These are phyloP conservation scores for Colletotrichum tanaceti DNA, from an alignment of 2,329 filamentous ascomycete genomes.

Conservation along the genomic window DNA sequence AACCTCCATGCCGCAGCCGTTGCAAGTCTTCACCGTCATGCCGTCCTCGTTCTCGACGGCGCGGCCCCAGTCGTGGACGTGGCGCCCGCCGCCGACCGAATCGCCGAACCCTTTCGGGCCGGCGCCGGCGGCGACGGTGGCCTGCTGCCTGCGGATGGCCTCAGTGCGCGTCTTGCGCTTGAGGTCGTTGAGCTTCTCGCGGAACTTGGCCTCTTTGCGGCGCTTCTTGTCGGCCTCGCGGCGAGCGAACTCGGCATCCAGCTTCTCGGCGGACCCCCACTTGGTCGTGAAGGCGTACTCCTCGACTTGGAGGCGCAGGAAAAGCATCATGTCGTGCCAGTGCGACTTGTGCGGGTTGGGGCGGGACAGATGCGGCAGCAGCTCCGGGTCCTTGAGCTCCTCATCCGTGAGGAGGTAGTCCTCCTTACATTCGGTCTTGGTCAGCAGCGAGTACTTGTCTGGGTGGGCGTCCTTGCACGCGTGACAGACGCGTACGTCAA, in stretches of 20 bases:
- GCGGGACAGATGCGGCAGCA: constrained; percentile 87
- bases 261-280: constrained; percentile 87
- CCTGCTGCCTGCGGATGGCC: constrained; percentile 80
- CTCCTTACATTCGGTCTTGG: constrained; percentile 95
- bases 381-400: constrained; percentile 87
- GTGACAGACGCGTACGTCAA: constrained; percentile 79
- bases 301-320: constrained; percentile 92
- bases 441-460: constrained; percentile 94
- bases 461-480: constrained; percentile 89
- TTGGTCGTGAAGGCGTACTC: constrained; percentile 90
- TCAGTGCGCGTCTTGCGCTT: constrained; percentile 95
- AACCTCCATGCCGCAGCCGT: constrained; percentile 81
- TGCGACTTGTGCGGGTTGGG: constrained; percentile 96
- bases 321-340: constrained; percentile 99
- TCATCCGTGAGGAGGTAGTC: constrained; percentile 93
- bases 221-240: constrained; percentile 83
- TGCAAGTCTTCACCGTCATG: constrained; percentile 83
- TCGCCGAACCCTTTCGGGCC: constrained; percentile 78
- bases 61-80: constrained; percentile 89
- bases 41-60: constrained; percentile 77
- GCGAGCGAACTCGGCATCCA: constrained; percentile 89
- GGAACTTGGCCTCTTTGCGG: constrained; percentile 91
- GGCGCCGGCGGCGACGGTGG: constrained; percentile 62
- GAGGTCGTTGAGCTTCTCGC: constrained; percentile 85
- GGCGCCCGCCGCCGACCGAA: constrained; percentile 73